Evolutionary conservation across 345 rosid genomes (phyloP), one percentile per base, ranked within the genome.

Genomic region (Rubroshorea leprosula): DNA sequence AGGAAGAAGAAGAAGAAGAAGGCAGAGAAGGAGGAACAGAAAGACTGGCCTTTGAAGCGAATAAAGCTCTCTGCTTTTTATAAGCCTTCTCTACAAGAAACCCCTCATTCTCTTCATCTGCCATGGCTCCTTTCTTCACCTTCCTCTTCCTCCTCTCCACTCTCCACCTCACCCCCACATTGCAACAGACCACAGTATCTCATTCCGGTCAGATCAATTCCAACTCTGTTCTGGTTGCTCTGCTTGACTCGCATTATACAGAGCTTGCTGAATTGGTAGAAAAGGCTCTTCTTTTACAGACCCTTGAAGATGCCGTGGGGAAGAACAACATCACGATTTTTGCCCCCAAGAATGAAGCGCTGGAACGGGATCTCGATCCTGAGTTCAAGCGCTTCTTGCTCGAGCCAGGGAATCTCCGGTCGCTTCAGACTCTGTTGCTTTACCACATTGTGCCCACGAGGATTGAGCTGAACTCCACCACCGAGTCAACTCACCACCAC

Each of bases 161-260:
- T 16, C 22, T 65, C 19, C 13, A 65, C 25, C 8, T 70, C 54
- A n/a, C 57, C 19, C 51, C 51, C 19, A 46, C 73, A 62, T 60
- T 61, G 55, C 65, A 54, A 22, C 62, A 68, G 6, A 17, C 57
- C 0, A 4, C 50, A 25, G 19, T 8, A 0, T 13, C 43, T 16
- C 47, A 50, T 20, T 53, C 81, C 4, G 67, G 65, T 47, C 85
- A 71, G 58, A 83, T 86, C 64, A 86, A 83, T 77, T 86, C 95
- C 54, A 86, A 83, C 67, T 86, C 90, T 0, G 81, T 86, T 45
- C 81, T 86, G 23, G 87, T 86, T 8, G 90, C 95, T 24, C 83
- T 86, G 22, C 87, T 86, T 27, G 95, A 86, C 73, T 86, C 95
- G 6, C 95, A 76, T 72, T 86, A 86, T 62, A 86, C 95, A 0